A percentile compares a stretch with the other conserved stretches of the same genome.
Conservation (phyloP, 1,139 yeast genomes). For the Meyerozyma guilliermondii region DNA sequence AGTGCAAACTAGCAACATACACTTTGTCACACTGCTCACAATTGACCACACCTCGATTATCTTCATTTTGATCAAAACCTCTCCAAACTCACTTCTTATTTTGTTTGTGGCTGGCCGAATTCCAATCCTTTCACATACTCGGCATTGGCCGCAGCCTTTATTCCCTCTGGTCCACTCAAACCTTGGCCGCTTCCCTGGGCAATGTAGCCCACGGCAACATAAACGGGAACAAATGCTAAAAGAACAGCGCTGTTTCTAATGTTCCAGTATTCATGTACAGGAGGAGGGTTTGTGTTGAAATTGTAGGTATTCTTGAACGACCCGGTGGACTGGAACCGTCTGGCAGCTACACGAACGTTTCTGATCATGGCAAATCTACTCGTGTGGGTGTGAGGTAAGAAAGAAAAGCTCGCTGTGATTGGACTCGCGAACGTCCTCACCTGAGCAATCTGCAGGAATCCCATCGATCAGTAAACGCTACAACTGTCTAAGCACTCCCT, state of each 20-base stretch:
- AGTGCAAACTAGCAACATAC: not conserved
- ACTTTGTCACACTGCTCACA: too few relatives aligned
- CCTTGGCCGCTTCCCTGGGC: slow-evolving; percentile 28
- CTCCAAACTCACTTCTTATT: not conserved
- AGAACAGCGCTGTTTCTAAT: slow-evolving; percentile 32
- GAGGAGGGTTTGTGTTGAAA: slow-evolving; percentile 44
- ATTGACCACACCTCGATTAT: not conserved
- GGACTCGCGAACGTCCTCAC: not conserved
- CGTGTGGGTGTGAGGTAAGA: not conserved
- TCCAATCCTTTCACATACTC: slow-evolving; percentile 33
- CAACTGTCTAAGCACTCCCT: not conserved
- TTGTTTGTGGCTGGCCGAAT: slow-evolving; percentile 35
- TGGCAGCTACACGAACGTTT: not conserved
- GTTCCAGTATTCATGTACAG: slow-evolving; percentile 46
- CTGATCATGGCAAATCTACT: not conserved
- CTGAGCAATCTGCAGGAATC: not conserved
- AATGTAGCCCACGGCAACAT: slow-evolving; percentile 30
- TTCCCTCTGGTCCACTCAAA: slow-evolving; percentile 28
- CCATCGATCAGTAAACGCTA: not conserved
- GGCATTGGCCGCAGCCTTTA: slow-evolving; percentile 30
- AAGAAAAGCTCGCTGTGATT: slow-evolving; percentile 1
- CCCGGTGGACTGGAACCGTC: slow-evolving; percentile 2
- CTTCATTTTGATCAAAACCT: not conserved
- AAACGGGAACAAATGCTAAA: slow-evolving; percentile 36
- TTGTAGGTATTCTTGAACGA: slow-evolving; percentile 40